These are phyloP conservation scores for Hypoxylon crocopeplum DNA, from an alignment of 495 filamentous ascomycete species.

Conservation along the genomic window DNA sequence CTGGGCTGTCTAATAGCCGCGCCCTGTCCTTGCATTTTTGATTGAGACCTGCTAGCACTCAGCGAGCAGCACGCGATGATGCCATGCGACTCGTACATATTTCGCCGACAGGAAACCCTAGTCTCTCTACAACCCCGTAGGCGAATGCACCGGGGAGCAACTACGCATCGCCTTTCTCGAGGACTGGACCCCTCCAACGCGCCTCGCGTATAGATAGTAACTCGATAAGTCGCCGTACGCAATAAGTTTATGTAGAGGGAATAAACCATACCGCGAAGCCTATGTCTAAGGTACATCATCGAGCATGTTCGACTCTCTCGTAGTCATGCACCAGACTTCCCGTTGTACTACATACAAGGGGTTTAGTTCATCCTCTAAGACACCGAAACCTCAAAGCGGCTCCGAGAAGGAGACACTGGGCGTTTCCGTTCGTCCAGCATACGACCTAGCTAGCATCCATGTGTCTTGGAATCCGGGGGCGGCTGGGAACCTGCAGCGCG, in stretches of 20 bases:
- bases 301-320: slow-evolving; percentile 1
- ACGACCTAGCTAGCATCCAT: slow-evolving; percentile 12
- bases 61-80: slow-evolving; percentile 37
- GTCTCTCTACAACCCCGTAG: slow-evolving; percentile 9
- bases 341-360: slow-evolving; percentile 17
- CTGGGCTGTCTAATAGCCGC: slow-evolving; percentile 33
- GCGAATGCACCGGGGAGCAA: slow-evolving; percentile 4
- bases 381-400: slow-evolving; percentile 13
- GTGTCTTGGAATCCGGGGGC: slow-evolving; percentile 38
- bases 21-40: slow-evolving; percentile 34
- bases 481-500: slow-evolving; percentile 36
- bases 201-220: slow-evolving; percentile 3
- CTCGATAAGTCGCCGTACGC: slow-evolving; percentile 1
- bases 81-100: slow-evolving; percentile 35
- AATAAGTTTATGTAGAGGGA: no score
- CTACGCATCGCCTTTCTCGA: slow-evolving; percentile 2
- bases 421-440: slow-evolving; percentile 36
- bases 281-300: slow-evolving; percentile 1
- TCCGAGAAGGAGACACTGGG: slow-evolving; percentile 12
- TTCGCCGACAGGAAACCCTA: slow-evolving; percentile 34
- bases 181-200: neutral
- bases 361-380: slow-evolving; percentile 20
- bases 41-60: no score
- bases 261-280: no score
- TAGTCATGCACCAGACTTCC: slow-evolving; percentile 9